These are phyloP conservation scores for Aureobasidium sp. DNA, from an alignment of 2,329 filamentous ascomycete genomes.

Conservation along the genomic window DNA sequence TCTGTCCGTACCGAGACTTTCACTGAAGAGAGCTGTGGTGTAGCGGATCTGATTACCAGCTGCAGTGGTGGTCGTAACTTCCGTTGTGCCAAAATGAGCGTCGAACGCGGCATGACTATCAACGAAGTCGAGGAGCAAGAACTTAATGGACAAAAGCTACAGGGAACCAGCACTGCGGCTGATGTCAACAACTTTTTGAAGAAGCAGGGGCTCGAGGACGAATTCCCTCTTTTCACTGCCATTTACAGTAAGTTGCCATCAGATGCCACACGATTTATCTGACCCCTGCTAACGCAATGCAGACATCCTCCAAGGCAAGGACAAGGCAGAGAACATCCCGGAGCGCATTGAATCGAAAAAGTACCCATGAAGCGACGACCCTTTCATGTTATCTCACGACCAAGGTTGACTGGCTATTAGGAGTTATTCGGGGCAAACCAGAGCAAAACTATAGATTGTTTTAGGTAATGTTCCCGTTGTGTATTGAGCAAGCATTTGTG, in stretches of 20 bases:
- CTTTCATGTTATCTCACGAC: slow-evolving; percentile 10
- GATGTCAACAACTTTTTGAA: slow-evolving; percentile 89
- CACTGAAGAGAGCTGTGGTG: slow-evolving; percentile 92
- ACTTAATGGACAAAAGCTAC: slow-evolving; percentile 93
- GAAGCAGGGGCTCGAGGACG: slow-evolving; percentile 65
- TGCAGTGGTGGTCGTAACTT: slow-evolving; percentile 91
- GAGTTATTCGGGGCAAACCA: slow-evolving; percentile 13
- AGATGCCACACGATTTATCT: background rate
- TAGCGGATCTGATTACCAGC: slow-evolving; percentile 91
- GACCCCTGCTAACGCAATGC: background rate
- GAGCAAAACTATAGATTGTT: background rate
- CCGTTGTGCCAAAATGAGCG: slow-evolving; percentile 81
- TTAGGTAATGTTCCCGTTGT: background rate
- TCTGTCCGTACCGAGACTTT: slow-evolving; percentile 78
- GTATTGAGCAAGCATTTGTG: background rate
- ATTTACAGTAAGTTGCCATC: slow-evolving; percentile 54
- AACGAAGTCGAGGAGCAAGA: slow-evolving; percentile 83
- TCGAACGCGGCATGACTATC: slow-evolving; percentile 71
- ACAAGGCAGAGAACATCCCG: slow-evolving; percentile 75
- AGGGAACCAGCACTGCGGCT: slow-evolving; percentile 84
- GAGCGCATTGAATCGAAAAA: slow-evolving; percentile 43
- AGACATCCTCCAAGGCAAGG: slow-evolving; percentile 70
- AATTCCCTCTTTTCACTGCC: slow-evolving; percentile 89
- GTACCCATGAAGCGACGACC: slow-evolving; percentile 14
- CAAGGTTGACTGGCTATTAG: slow-evolving; percentile 13